phyloP scores from a whole-genome alignment of 768 basidiomycete genomes.

The Strobilomyces dryophilus region DNA sequence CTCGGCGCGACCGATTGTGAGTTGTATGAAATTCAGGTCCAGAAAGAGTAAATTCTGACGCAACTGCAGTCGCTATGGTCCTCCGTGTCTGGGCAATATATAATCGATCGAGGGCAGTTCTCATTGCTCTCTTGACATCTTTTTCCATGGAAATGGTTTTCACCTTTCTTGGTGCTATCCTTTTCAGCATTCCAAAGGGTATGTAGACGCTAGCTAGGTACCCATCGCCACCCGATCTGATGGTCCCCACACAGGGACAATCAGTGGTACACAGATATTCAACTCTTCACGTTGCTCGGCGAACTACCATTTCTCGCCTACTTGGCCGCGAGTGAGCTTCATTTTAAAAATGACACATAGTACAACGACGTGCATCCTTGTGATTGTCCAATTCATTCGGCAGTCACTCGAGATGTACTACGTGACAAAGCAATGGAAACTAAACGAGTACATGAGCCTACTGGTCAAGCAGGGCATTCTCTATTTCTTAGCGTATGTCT shows the following conservation, averaged over 20 bases:
- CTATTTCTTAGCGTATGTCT: background rate
- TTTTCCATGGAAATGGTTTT: background rate
- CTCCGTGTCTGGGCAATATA: background rate
- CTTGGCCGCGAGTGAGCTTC: background rate
- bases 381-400: background rate
- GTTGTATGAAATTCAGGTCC: background rate
- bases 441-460: background rate
- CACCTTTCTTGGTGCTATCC: background rate
- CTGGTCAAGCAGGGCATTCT: background rate
- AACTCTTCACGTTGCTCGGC: background rate
- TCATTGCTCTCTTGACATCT: background rate
- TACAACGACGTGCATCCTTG: background rate
- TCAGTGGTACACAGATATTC: background rate
- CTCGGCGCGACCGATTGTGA: background rate
- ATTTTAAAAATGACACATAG: background rate
- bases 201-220: background rate
- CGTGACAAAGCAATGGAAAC: background rate
- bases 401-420: background rate
- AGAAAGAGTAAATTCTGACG: background rate
- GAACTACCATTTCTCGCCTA: background rate
- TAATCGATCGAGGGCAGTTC: background rate
- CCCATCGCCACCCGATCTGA: background rate
- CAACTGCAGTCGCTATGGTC: background rate
- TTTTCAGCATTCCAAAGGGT: background rate
- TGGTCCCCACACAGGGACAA: background rate